Evolutionary conservation across 768 basidiomycete genomes (phyloP).

Genomic region (Polyporus arcularius): DNA sequence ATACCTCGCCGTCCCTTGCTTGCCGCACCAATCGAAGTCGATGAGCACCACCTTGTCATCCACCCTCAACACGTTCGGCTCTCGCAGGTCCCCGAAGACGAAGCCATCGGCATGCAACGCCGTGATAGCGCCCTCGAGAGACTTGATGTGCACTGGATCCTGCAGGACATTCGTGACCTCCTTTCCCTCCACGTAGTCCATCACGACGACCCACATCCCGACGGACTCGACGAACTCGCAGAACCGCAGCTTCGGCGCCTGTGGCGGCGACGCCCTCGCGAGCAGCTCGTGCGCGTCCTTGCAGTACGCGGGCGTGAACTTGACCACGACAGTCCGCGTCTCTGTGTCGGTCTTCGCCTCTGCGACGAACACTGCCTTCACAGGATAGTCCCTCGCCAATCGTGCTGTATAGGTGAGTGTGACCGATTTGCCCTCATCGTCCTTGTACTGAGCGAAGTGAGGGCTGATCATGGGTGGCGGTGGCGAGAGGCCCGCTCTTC

Average conservation of each 20-base stretch:
- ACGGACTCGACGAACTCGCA: not conserved
- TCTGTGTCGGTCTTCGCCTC: not conserved
- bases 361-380: slow-evolving; percentile 3
- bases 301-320: not conserved
- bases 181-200: slow-evolving; percentile 14
- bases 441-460: not conserved
- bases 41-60: slow-evolving; percentile 10
- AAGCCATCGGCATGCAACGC: slow-evolving; percentile 21
- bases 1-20: slow-evolving; percentile 18
- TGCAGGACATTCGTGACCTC: not conserved
- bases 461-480: slow-evolving; percentile 1
- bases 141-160: not conserved
- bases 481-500: too few species aligned
- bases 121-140: slow-evolving; percentile 9
- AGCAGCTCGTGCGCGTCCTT: not conserved
- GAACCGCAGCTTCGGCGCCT: not conserved
- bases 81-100: slow-evolving; percentile 35
- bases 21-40: slow-evolving; percentile 30
- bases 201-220: slow-evolving; percentile 17
- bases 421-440: not conserved
- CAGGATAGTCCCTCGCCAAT: not conserved
- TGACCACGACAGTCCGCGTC: not conserved
- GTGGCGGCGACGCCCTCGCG: not conserved
- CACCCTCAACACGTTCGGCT: slow-evolving; percentile 1
- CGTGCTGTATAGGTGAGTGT: slow-evolving; percentile 8